Conservation (phyloP, 2,329 filamentous ascomycete species). For the Emergomyces africanus region DNA sequence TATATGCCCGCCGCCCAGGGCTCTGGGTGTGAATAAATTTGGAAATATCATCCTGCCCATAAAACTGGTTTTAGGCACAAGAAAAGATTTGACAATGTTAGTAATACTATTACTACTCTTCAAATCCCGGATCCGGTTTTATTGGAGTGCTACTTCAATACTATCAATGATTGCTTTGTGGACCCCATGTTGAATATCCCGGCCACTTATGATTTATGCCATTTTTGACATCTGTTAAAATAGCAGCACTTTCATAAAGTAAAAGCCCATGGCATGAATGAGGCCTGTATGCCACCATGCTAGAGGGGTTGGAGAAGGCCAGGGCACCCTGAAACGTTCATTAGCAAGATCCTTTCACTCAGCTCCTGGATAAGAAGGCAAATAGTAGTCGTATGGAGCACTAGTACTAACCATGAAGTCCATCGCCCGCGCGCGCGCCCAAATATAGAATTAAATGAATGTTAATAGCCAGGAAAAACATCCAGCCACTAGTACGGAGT, state of each 20-base stretch:
- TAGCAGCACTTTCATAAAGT: background rate
- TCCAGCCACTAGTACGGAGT: background rate
- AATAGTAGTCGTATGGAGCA: no score
- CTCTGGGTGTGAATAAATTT: background rate
- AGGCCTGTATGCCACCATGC: background rate
- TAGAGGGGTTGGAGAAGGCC: background rate
- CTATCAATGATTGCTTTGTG: background rate
- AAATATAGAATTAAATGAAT: background rate
- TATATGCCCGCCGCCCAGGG: background rate
- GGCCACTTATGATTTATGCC: background rate
- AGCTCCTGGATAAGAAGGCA: background rate
- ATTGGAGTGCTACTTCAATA: background rate
- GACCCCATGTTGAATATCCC: background rate
- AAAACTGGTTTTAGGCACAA: no score
- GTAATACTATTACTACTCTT: no score
- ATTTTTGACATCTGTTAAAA: background rate
- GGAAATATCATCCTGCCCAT: background rate
- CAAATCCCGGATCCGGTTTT: no score
- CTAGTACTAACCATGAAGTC: background rate
- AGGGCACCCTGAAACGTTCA: background rate
- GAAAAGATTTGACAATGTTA: no score
- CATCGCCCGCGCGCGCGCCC: background rate
- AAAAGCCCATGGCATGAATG: background rate
- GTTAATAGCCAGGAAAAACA: background rate
- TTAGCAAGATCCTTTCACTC: background rate